Evolutionary conservation across 164 flowering plant genomes (phyloP).

Genomic region (Vitis amurensis): DNA sequence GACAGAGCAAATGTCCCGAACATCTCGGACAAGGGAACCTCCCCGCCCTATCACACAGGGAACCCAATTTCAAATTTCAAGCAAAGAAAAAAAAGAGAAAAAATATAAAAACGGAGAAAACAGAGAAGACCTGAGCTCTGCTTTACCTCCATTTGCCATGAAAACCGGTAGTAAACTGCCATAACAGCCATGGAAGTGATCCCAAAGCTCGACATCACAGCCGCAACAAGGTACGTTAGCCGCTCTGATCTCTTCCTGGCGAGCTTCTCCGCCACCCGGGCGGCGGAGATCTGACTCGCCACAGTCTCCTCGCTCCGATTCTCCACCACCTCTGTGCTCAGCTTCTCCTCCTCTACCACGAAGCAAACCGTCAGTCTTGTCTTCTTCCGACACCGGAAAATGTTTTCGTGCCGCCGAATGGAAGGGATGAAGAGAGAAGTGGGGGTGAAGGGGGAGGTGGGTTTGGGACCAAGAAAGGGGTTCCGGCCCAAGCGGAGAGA

Average conservation of each 20-base stretch:
- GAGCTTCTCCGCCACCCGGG: conserved; percentile 41
- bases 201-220: conserved; percentile 83
- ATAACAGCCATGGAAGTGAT: conserved; percentile 77
- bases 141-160: conserved; percentile 87
- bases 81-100: neutral
- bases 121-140: neutral
- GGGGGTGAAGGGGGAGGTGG: conserved; percentile 5
- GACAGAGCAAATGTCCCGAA: conserved; percentile 85
- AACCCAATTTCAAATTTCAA: neutral
- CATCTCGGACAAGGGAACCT: conserved; percentile 72
- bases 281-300: conserved; percentile 19
- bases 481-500: conserved; percentile 19
- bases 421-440: conserved; percentile 14
- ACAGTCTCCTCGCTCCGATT: neutral
- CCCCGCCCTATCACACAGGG: conserved; percentile 55
- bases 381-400: conserved; percentile 11
- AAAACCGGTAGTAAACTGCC: conserved; percentile 82
- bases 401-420: neutral
- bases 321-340: conserved; percentile 11
- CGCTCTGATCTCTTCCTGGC: conserved; percentile 78
- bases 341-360: conserved; percentile 44
- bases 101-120: neutral
- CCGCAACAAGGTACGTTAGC: conserved; percentile 76
- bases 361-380: conserved; percentile 40
- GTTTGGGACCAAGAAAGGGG: conserved; percentile 20